These are phyloP conservation scores for Mortierella sp. DNA, from an alignment of 371 early-diverging fungal genomes.

Conservation along the genomic window DNA sequence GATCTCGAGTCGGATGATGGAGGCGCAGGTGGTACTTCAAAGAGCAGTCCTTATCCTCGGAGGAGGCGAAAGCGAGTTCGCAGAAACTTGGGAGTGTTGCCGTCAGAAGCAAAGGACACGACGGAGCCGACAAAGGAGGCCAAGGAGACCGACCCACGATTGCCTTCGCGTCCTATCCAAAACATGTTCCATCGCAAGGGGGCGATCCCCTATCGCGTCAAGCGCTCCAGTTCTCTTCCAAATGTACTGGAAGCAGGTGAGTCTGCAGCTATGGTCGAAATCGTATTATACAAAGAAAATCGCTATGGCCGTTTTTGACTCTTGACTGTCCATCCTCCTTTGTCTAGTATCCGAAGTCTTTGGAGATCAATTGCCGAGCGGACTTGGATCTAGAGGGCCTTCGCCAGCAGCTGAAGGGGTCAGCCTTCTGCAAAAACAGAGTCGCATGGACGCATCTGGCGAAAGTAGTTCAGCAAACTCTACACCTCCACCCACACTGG, in stretches of 20 bases:
- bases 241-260: conserved; percentile 30
- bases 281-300: neutral
- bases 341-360: neutral
- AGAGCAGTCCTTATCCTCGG: neutral
- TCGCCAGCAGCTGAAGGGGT: neutral
- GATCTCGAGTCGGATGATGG: conserved; percentile 38
- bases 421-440: neutral
- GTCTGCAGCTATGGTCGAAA: neutral
- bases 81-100: neutral
- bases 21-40: neutral
- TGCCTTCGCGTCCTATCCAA: conserved; percentile 16
- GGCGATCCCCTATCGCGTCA: neutral
- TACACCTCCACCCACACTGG: neutral
- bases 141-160: conserved; percentile 10
- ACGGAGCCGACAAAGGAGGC: neutral
- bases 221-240: conserved; percentile 30
- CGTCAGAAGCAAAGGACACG: neutral
- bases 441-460: neutral
- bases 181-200: neutral
- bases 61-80: conserved; percentile 13
- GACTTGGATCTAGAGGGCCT: neutral
- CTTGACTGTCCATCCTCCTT: too few species aligned
- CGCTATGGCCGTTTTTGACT: neutral
- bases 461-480: neutral
- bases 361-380: neutral